phyloP scores from a whole-genome alignment of 257 asterid genomes.

The Dorcoceras hygrometricum region DNA sequence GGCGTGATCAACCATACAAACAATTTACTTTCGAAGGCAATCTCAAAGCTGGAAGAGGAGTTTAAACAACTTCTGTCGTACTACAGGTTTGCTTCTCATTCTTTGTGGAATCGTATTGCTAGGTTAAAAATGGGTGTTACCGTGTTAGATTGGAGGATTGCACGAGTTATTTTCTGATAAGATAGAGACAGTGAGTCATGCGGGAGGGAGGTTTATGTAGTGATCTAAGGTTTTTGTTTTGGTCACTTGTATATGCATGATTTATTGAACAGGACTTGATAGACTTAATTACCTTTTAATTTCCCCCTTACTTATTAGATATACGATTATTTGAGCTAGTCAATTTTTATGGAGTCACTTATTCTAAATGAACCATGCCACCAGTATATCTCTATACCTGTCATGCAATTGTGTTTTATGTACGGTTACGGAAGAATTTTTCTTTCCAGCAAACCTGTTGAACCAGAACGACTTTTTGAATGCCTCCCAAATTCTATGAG shows the following conservation, averaged over 20 bases:
- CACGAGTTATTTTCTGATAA: slow-evolving; percentile 1
- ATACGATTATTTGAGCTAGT: slow-evolving; percentile 15
- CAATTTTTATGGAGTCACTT: slow-evolving; percentile 17
- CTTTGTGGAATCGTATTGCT: slow-evolving; percentile 14
- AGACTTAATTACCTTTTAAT: not conserved
- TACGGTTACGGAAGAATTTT: slow-evolving; percentile 16
- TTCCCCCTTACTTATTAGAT: slow-evolving; percentile 11
- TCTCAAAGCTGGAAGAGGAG: slow-evolving; percentile 94
- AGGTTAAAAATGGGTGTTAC: slow-evolving; percentile 3
- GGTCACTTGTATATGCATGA: not conserved
- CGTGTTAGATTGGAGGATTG: slow-evolving; percentile 3
- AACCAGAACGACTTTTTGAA: slow-evolving; percentile 98
- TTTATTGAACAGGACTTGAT: slow-evolving; percentile 7
- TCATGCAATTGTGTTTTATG: slow-evolving; percentile 5
- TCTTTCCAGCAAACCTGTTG: slow-evolving; percentile 84
- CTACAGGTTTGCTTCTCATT: slow-evolving; percentile 58
- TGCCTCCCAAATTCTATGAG: slow-evolving; percentile 97
- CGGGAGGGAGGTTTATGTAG: too few species aligned
- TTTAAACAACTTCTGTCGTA: slow-evolving; percentile 74
- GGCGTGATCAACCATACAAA: slow-evolving; percentile 90
- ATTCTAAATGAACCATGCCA: not conserved
- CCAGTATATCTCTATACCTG: slow-evolving; percentile 7
- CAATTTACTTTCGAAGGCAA: slow-evolving; percentile 82
- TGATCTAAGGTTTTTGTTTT: not conserved
- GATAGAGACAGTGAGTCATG: too few species aligned